Base-by-base conservation (phyloP, 257 asterid genomes). In the Ligustrum vulgare region DNA sequence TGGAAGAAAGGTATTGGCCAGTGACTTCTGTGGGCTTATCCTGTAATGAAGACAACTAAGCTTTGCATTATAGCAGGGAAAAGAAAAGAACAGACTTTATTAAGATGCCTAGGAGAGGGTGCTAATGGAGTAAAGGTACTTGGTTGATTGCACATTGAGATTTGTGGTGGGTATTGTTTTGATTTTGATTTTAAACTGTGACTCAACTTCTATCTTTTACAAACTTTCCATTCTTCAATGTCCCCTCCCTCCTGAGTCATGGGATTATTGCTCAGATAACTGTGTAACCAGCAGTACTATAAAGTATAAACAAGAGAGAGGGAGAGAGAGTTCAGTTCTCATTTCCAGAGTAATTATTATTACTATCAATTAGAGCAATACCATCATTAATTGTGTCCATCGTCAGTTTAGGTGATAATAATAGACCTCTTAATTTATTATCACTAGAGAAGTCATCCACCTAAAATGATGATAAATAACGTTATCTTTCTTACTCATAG, bases 141-240 rank as follows among this genome's bases (percentile, higher is more conserved):
- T 83, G 73, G 80, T 75, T 70, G 85, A 80, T 35, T 72, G 77
- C 23, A 77, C 85, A 73, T 89, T 77, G 84, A 82, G 85, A 85
- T 82, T 83, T 83, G 91, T 69, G 78, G 82, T 43, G 65, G 5
- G n/a, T 39, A n/a, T 69, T 37, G 67, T 36, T 25, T 60, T 60
- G 3, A 68, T 74, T 35, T 47, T 37, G 2, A 56, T 47, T 37
- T 70, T n/a, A n/a, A 79, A 70, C 74, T 69, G 71, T 71, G 79
- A 67, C 81, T 82, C 76, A 18, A 72, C 71, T 69, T 75, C 70
- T 67, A 33, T 41, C 25, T 75, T 36, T 31, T 25, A 63, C 15
- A 11, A 11, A 25, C 31, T 63, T 68, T 67, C 58, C 36, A 35
- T 75, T 69, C 74, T 74, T 76, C 67, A 76, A 74, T 64, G 65